Conservation (phyloP, 2,329 filamentous ascomycete genomes). For the Alternaria atra region DNA sequence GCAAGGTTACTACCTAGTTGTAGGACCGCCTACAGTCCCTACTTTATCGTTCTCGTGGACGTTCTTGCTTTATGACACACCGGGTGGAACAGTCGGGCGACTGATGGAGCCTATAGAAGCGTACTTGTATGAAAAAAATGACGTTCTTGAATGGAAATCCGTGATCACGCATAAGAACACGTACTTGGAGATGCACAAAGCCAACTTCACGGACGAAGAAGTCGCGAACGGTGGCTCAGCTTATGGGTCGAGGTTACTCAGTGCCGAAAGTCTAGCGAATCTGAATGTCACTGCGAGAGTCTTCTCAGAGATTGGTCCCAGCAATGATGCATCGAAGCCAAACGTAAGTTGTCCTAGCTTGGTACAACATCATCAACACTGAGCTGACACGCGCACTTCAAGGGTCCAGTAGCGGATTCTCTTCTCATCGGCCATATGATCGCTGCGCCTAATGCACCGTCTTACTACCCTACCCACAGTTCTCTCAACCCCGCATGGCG, state of each 20-base stretch:
- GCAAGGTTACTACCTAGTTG: conserved; percentile 40
- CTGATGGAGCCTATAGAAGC: conserved; percentile 29
- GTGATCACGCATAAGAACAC: conserved; percentile 18
- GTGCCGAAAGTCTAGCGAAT: conserved; percentile 27
- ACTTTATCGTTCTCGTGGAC: conserved; percentile 27
- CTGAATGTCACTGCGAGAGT: conserved; percentile 20
- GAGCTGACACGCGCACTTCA: neutral
- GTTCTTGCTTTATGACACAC: conserved; percentile 35
- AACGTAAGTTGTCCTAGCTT: conserved; percentile 19
- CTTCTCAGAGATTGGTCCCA: conserved; percentile 30
- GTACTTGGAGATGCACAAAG: conserved; percentile 21
- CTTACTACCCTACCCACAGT: conserved; percentile 26
- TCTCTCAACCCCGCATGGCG: conserved; percentile 40
- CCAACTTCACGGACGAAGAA: conserved; percentile 22
- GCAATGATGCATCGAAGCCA: conserved; percentile 14
- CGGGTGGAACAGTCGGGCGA: conserved; percentile 26
- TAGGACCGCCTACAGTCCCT: conserved; percentile 27
- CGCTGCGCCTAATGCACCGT: conserved; percentile 17
- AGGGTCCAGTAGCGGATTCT: conserved; percentile 28
- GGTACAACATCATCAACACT: neutral
- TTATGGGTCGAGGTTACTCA: conserved; percentile 34
- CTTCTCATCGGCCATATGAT: conserved; percentile 36
- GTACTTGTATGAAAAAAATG: conserved; percentile 15
- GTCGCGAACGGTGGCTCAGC: conserved; percentile 34
- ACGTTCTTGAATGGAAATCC: conserved; percentile 25